These are phyloP conservation scores for Sparassis latifolia DNA, from an alignment of 1,284 basidiomycete species.

Conservation along the genomic window DNA sequence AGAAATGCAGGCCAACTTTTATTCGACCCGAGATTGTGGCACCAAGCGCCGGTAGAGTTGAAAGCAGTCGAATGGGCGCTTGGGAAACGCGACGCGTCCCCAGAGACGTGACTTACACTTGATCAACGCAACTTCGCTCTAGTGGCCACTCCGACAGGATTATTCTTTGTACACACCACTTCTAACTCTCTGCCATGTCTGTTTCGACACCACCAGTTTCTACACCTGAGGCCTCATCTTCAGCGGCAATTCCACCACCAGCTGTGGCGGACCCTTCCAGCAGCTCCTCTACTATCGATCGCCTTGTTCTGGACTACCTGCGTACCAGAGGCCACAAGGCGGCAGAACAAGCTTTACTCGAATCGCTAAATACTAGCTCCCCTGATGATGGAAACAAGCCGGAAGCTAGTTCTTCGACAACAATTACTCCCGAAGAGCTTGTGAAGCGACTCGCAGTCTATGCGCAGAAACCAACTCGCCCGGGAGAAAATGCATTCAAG, in stretches of 20 bases:
- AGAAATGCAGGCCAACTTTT: too few relatives aligned
- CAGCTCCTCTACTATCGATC: conserved; percentile 33
- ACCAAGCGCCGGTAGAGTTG: too few relatives aligned
- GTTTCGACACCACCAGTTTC: conserved; percentile 36
- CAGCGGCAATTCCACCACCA: conserved; percentile 13
- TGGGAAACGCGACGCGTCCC: too few relatives aligned
- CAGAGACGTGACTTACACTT: too few relatives aligned
- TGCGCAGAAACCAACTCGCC: conserved; percentile 54
- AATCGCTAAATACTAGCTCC: conserved; percentile 54
- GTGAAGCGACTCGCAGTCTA: conserved; percentile 60
- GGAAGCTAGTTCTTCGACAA: conserved; percentile 31
- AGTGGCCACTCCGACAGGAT: too few relatives aligned
- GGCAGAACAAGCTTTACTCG: conserved; percentile 70
- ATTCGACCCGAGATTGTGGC: too few relatives aligned
- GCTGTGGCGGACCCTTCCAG: conserved; percentile 12
- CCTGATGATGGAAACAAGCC: conserved; percentile 43
- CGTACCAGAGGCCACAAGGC: conserved; percentile 73
- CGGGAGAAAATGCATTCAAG: conserved; percentile 63
- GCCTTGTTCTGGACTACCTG: conserved; percentile 79
- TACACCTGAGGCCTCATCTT: conserved; percentile 25
- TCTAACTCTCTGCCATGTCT: conserved; percentile 29
- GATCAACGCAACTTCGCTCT: too few relatives aligned
- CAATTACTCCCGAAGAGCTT: conserved; percentile 57
- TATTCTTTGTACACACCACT: not conserved
- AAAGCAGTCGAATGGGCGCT: too few relatives aligned